Conservation (phyloP, 768 basidiomycete species). For the Kwoniella dejecticola region DNA sequence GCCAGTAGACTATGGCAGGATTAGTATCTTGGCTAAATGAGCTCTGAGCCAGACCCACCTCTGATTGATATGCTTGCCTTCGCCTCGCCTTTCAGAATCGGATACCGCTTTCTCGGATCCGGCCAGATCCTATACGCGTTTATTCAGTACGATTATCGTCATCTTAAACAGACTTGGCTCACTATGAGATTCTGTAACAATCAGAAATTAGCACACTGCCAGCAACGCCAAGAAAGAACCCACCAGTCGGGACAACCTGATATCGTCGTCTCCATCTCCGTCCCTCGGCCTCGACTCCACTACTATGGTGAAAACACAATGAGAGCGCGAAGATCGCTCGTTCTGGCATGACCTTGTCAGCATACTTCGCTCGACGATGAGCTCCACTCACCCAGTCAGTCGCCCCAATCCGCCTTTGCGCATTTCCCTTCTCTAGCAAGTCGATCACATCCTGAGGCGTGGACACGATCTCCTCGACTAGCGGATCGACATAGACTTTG, state of each 20-base stretch:
- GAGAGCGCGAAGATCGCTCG: conserved; percentile 54
- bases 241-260: conserved; percentile 50
- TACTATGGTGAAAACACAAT: conserved; percentile 56
- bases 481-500: conserved; percentile 52
- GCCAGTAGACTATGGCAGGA: conserved; percentile 41
- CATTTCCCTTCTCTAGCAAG: conserved; percentile 64
- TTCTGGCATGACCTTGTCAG: conserved; percentile 31
- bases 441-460: conserved; percentile 73
- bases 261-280: conserved; percentile 45
- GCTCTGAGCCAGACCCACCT: conserved; percentile 28
- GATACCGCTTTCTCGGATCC: conserved; percentile 56
- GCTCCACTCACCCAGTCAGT: conserved; percentile 51
- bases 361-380: neutral
- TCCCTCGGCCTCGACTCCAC: conserved; percentile 46
- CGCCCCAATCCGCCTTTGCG: conserved; percentile 43
- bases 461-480: conserved; percentile 73
- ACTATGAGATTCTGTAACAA: conserved; percentile 19
- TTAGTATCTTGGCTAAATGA: conserved; percentile 1
- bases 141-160: neutral
- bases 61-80: conserved; percentile 57
- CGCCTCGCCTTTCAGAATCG: conserved; percentile 51
- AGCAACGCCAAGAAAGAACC: conserved; percentile 4
- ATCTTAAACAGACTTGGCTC: neutral
- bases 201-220: neutral
- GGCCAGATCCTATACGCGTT: conserved; percentile 48